These are phyloP conservation scores for Suillus subluteus DNA, from an alignment of 768 basidiomycete genomes.

Conservation along the genomic window DNA sequence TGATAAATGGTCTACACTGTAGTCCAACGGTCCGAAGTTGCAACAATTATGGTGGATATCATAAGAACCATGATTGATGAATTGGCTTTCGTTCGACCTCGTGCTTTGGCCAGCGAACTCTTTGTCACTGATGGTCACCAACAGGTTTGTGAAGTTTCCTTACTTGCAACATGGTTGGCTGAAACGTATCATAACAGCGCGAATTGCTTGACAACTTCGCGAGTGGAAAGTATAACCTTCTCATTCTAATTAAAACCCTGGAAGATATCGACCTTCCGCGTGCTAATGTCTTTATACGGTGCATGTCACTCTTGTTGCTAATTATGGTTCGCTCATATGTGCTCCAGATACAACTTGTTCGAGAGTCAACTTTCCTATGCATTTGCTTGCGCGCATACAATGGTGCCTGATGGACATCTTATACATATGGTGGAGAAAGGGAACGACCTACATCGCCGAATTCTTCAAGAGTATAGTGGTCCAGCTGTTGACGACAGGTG, in stretches of 20 bases:
- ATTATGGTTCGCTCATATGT: constrained; percentile 11
- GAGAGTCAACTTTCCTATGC: constrained; percentile 66
- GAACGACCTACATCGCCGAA: constrained; percentile 57
- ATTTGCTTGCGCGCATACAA: constrained; percentile 51
- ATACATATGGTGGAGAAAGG: constrained; percentile 66
- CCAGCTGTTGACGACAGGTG: constrained; percentile 50
- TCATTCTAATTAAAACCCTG: constrained; percentile 59
- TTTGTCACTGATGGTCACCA: constrained; percentile 35
- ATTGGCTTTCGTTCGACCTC: constrained; percentile 58
- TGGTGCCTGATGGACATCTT: constrained; percentile 53
- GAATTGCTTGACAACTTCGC: constrained; percentile 49
- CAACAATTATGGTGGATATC: constrained; percentile 61
- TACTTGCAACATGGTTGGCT: constrained; percentile 14
- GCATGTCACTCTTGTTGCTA: constrained; percentile 19
- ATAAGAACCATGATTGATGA: constrained; percentile 56
- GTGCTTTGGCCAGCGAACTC: constrained; percentile 46
- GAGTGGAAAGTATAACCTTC: constrained; percentile 61
- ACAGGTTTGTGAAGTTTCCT: constrained; percentile 31
- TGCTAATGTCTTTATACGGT: constrained; percentile 67
- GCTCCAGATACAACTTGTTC: constrained; percentile 58
- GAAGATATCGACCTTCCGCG: constrained; percentile 66
- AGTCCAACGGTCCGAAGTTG: constrained; percentile 61
- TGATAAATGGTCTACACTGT: constrained; percentile 15
- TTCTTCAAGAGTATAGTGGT: constrained; percentile 48
- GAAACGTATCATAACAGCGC: constrained; percentile 42